These are phyloP conservation scores for Populus hybrid DNA, from an alignment of 441 rosid species.

Conservation along the genomic window DNA sequence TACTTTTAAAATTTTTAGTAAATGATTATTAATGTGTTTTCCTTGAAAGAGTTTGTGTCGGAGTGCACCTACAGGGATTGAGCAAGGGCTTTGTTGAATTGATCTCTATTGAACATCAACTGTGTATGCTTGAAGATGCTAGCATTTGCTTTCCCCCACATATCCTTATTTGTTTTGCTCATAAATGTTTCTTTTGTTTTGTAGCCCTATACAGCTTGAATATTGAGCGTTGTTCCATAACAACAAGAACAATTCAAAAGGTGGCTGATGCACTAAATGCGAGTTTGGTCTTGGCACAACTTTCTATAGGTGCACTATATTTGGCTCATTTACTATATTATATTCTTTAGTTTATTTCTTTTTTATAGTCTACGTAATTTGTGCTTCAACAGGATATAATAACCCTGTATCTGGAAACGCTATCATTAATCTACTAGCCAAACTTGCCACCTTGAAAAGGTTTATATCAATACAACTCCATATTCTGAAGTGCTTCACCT, in stretches of 20 bases:
- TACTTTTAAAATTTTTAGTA: neutral
- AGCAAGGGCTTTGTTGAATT: neutral
- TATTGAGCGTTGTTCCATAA: constrained; percentile 78
- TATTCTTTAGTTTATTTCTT: constrained; percentile 2
- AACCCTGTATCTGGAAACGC: constrained; percentile 65
- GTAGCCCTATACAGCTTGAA: constrained; percentile 84
- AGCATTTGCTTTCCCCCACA: neutral
- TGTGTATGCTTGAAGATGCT: neutral
- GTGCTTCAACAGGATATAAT: constrained; percentile 60
- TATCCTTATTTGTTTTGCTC: neutral
- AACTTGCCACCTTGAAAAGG: constrained; percentile 69
- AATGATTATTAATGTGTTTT: neutral
- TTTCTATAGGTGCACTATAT: constrained; percentile 59
- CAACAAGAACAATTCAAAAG: constrained; percentile 90
- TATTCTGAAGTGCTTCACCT: constrained; percentile 6
- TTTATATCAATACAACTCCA: constrained; percentile 22
- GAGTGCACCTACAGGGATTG: neutral
- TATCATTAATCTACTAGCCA: constrained; percentile 55
- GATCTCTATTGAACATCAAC: neutral
- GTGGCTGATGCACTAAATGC: constrained; percentile 63
- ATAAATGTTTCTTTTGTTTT: constrained; percentile 19
- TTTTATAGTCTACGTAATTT: constrained; percentile 12
- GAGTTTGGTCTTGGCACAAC: constrained; percentile 68
- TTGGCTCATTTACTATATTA: constrained; percentile 17
- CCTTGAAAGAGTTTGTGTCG: constrained; percentile 2